Percentiles rank a stretch among this genome's conserved stretches.
These are phyloP conservation scores for Tulasnella sp. DNA, from an alignment of 768 basidiomycete genomes.

Conservation along the genomic window DNA sequence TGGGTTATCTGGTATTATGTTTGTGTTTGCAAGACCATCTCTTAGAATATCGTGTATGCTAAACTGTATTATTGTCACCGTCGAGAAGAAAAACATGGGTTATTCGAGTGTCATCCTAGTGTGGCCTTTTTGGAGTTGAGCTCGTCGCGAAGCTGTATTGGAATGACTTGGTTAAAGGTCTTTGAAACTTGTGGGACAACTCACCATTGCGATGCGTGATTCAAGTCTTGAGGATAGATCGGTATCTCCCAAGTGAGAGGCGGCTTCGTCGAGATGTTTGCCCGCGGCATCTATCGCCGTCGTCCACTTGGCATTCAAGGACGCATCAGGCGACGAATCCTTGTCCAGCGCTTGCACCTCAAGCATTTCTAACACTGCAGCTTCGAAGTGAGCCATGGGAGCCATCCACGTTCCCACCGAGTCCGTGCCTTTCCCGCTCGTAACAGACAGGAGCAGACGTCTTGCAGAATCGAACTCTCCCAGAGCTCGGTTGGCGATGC, in stretches of 20 bases:
- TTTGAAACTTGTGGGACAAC: background rate
- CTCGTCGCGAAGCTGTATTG: slow-evolving; percentile 22
- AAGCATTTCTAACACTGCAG: slow-evolving; percentile 27
- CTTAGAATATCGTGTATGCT: background rate
- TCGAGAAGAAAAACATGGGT: background rate
- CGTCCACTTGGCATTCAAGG: slow-evolving; percentile 14
- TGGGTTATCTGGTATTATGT: background rate
- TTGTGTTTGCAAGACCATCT: background rate
- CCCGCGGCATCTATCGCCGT: slow-evolving; percentile 14
- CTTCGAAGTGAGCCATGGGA: slow-evolving; percentile 27
- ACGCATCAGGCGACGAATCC: background rate
- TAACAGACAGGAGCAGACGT: slow-evolving; percentile 18
- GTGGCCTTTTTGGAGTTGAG: slow-evolving; percentile 15
- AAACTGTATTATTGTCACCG: background rate
- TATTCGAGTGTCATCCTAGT: background rate
- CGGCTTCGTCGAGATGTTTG: slow-evolving; percentile 15
- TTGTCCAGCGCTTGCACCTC: slow-evolving; percentile 10
- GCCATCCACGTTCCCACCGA: slow-evolving; percentile 18
- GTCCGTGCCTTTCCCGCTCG: background rate
- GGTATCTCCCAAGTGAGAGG: slow-evolving; percentile 5
- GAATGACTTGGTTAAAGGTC: background rate
- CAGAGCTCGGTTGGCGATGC: slow-evolving; percentile 22
- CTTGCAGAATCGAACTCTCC: background rate
- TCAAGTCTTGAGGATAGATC: slow-evolving; percentile 28
- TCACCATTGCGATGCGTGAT: slow-evolving; percentile 26